Conservation (phyloP, 2,329 filamentous ascomycete genomes). For the Pseudogymnoascus sp. region DNA sequence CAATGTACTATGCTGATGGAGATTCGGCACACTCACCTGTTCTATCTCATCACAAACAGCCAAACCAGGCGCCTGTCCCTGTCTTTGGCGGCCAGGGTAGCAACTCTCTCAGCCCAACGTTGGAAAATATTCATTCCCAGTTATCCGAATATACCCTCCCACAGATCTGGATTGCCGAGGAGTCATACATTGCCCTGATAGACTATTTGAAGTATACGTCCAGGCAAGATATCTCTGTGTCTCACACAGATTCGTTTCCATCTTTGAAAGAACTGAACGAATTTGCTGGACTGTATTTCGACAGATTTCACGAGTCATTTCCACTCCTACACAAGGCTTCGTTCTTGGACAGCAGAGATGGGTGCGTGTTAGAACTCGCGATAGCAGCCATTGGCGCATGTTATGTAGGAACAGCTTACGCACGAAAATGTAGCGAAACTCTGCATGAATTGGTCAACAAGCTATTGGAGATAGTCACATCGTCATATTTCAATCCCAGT, state of each 20-base stretch:
- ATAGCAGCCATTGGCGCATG: slow-evolving; percentile 10
- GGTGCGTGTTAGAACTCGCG: background rate
- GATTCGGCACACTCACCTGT: background rate
- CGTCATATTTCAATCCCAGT: background rate
- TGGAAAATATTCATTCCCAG: background rate
- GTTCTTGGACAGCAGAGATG: slow-evolving; percentile 7
- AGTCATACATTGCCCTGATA: slow-evolving; percentile 1
- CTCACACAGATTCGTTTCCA: background rate
- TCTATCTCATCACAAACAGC: background rate
- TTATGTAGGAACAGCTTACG: slow-evolving; percentile 6
- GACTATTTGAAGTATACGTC: slow-evolving; percentile 10
- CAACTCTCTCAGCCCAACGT: slow-evolving; percentile 1
- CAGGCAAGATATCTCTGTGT: background rate
- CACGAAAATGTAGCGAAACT: slow-evolving; percentile 1
- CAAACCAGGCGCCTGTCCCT: background rate
- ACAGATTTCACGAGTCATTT: slow-evolving; percentile 11
- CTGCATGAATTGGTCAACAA: slow-evolving; percentile 9
- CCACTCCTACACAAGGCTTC: slow-evolving; percentile 12
- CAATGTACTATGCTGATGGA: slow-evolving; percentile 7
- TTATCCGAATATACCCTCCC: background rate
- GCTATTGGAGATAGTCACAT: slow-evolving; percentile 2
- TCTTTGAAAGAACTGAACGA: slow-evolving; percentile 10
- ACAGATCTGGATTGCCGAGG: slow-evolving; percentile 9
- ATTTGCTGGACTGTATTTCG: slow-evolving; percentile 12
- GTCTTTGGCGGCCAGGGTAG: background rate